Evolutionary conservation across 1,284 basidiomycete genomes (phyloP).

Genomic region (Tilletiaria anomala): DNA sequence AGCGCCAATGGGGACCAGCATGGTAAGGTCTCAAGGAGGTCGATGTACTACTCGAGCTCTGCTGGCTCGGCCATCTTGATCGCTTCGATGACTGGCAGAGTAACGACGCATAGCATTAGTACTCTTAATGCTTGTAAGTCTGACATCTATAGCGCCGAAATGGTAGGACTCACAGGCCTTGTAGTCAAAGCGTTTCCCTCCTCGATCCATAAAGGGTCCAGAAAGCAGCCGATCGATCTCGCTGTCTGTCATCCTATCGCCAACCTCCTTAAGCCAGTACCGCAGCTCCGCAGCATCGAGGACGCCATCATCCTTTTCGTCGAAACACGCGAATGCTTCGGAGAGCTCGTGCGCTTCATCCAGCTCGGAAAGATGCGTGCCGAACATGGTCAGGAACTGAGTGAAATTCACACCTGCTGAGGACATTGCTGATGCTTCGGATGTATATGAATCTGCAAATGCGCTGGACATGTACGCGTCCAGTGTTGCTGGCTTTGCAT

Average conservation of each 20-base stretch:
- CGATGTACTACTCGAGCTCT: conserved; percentile 23
- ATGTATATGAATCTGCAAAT: neutral
- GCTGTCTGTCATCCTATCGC: conserved; percentile 26
- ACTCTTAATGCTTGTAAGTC: too few species aligned
- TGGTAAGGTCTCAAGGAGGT: too few species aligned
- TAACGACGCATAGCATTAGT: neutral
- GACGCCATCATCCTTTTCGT: conserved; percentile 31
- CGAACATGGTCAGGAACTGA: conserved; percentile 37
- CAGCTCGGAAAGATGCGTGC: conserved; percentile 20
- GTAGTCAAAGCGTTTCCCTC: conserved; percentile 31
- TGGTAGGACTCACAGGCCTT: conserved; percentile 21
- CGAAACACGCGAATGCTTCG: conserved; percentile 38
- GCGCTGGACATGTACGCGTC: neutral
- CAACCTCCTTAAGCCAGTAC: conserved; percentile 29
- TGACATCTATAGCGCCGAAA: neutral
- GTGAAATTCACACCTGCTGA: conserved; percentile 22
- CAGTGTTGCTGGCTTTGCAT: neutral
- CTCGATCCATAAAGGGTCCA: conserved; percentile 30
- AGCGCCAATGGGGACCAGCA: too few species aligned
- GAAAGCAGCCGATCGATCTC: conserved; percentile 24
- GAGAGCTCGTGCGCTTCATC: conserved; percentile 25
- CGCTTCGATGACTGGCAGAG: conserved; percentile 20
- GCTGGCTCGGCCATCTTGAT: conserved; percentile 35
- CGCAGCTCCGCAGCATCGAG: conserved; percentile 24
- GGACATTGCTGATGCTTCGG: too few species aligned